These are phyloP conservation scores for Sambucus nigra DNA, from an alignment of 129 eudicot genomes.

Conservation along the genomic window DNA sequence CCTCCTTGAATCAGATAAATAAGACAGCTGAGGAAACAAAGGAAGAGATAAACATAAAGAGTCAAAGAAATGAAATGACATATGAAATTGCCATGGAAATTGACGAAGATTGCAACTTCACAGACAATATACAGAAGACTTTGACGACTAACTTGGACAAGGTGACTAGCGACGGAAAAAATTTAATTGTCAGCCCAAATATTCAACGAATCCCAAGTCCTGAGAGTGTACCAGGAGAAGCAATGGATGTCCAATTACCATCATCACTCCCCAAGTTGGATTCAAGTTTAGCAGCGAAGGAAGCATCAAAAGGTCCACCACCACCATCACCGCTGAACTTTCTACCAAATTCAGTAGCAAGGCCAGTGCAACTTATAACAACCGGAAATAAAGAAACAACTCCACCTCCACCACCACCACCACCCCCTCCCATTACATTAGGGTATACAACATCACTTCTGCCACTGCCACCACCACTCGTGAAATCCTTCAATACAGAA, in stretches of 20 bases:
- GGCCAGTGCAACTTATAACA: conserved; percentile 5
- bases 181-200: background rate
- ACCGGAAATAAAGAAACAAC: background rate
- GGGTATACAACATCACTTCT: conserved; percentile 16
- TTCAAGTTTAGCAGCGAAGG: conserved; percentile 24
- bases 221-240: conserved; percentile 11
- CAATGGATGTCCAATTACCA: conserved; percentile 18
- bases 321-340: background rate
- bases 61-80: conserved; percentile 1
- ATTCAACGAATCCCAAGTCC: background rate
- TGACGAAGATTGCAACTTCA: conserved; percentile 10
- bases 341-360: conserved; percentile 5
- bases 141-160: background rate
- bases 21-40: conserved; percentile 7
- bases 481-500: background rate
- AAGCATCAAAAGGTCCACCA: conserved; percentile 18
- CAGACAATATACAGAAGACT: conserved; percentile 14
- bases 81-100: conserved; percentile 15
- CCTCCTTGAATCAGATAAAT: conserved; percentile 15
- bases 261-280: conserved; percentile 11
- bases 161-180: conserved; percentile 6
- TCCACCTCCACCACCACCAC: conserved; percentile 18
- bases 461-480: conserved; percentile 18
- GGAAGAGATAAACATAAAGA: conserved; percentile 13
- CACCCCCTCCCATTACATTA: conserved; percentile 17